Percentiles rank a stretch among this genome's conserved stretches.
Evolutionary conservation across 768 basidiomycete genomes (phyloP).

Genomic region (Coprinopsis cinerea): DNA sequence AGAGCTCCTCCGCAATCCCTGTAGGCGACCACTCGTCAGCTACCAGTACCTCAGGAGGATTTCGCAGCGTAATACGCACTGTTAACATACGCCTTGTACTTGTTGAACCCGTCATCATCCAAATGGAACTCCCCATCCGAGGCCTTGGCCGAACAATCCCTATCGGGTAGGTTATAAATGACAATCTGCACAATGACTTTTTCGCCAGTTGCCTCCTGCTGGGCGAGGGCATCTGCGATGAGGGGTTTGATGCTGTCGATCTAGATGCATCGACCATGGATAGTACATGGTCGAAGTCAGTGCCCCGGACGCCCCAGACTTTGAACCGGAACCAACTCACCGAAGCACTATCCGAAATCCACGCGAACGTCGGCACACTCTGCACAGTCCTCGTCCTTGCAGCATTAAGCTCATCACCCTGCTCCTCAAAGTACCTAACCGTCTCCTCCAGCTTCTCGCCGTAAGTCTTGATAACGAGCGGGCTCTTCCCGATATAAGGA

Average conservation of each 20-base stretch:
- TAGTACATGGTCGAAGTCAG: neutral
- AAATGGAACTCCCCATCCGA: conserved; percentile 26
- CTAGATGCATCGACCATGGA: neutral
- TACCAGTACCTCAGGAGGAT: too few relatives aligned
- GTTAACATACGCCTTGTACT: conserved; percentile 27
- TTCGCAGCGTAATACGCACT: conserved; percentile 12
- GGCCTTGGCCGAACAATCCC: conserved; percentile 29
- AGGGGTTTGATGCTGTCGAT: conserved; percentile 8
- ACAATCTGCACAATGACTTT: conserved; percentile 25
- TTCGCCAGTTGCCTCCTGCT: conserved; percentile 12
- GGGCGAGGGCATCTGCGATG: conserved; percentile 7
- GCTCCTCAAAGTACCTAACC: conserved; percentile 13
- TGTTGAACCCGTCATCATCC: conserved; percentile 23
- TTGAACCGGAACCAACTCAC: neutral
- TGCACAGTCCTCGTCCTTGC: conserved; percentile 15
- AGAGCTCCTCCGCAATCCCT: conserved; percentile 17
- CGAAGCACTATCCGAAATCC: conserved; percentile 13
- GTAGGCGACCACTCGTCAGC: neutral
- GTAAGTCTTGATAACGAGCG: conserved; percentile 16
- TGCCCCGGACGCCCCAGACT: neutral
- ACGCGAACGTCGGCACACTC: conserved; percentile 18
- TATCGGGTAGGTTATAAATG: conserved; percentile 29
- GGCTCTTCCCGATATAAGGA: conserved; percentile 13
- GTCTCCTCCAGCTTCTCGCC: conserved; percentile 16
- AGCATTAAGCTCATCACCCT: conserved; percentile 14